Base-by-base conservation (phyloP, 1,284 basidiomycete genomes). In the Boletus putidus region DNA sequence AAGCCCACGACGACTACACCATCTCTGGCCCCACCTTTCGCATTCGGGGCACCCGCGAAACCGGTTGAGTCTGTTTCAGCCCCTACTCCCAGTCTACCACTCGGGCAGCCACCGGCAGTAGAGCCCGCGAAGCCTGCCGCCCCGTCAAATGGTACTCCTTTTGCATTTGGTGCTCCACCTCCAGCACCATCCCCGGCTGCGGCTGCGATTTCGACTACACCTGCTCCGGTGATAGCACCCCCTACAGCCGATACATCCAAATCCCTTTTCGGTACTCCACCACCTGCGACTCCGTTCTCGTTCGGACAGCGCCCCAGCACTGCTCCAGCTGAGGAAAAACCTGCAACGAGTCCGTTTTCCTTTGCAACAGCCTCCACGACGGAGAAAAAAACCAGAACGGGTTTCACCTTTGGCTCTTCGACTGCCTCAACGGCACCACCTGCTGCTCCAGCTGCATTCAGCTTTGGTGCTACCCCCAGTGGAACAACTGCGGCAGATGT, bases 381-480 rank as follows among this genome's bases (percentile, higher is more conserved):
- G 23, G 73, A 68, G 58, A 76, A 73, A 47, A 70, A 66, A 46
- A 42, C 69, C 11, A 16, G 62, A 9, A 44, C 68, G 31, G 55
- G 61, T 20, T 74, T 77, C 43, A 57, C 63, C 16, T 79, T 79
- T 55, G 67, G 68, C 14, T 33, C 72, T 25, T 57, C 75, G 25
- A 50, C 70, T 37, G 48, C 69, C 16, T 60, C 64, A 18, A 61
- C 67, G 37, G 62, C 62, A 39, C 43, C 67, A 9, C 60, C 73
- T 36, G 53, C 72, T n/a, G 54, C 69, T 37, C 39, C 67, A 25
- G 12, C 59, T 10, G 44, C 74, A 20, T 79, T 79, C 53, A 45
- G 56, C 15, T 78, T 78, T 53, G 69, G 70, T 29, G 37, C 53
- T 49, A 27, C 69, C 21, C 58, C 69, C 33, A 63, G 53, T 27